Percentiles rank a stretch among this genome's conserved stretches.
phyloP scores from a whole-genome alignment of 106 monocot species.

The Xerophyta viscosa region DNA sequence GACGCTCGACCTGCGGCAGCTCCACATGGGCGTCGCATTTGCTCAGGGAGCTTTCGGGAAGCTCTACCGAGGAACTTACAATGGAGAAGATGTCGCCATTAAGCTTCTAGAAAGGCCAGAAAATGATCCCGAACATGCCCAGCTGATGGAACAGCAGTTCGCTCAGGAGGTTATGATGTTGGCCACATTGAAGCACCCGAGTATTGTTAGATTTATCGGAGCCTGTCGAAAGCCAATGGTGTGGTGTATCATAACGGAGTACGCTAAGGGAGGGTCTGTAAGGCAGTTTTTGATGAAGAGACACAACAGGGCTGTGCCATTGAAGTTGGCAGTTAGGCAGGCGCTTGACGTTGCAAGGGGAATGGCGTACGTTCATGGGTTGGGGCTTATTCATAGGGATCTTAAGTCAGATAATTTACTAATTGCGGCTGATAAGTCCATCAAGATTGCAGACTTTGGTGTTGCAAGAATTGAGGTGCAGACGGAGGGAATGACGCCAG shows the following conservation, averaged over 20 bases:
- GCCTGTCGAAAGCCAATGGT: conserved; percentile 66
- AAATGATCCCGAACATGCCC: conserved; percentile 43
- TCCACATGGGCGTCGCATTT: conserved; percentile 50
- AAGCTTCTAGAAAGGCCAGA: conserved; percentile 58
- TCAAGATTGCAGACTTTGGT: conserved; percentile 73
- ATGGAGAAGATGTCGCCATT: conserved; percentile 61
- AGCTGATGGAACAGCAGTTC: conserved; percentile 65
- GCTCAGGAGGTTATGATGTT: conserved; percentile 78
- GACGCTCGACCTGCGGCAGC: conserved; percentile 50
- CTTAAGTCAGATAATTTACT: conserved; percentile 63
- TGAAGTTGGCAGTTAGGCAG: conserved; percentile 54
- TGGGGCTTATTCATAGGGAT: conserved; percentile 60
- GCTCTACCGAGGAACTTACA: conserved; percentile 59
- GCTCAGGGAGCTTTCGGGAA: conserved; percentile 80
- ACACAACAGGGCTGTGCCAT: conserved; percentile 45
- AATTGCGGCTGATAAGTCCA: conserved; percentile 46
- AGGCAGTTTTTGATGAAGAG: conserved; percentile 51
- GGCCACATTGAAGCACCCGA: conserved; percentile 51
- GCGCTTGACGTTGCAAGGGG: conserved; percentile 60
- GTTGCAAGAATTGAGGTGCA: conserved; percentile 68
- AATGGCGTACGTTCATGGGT: conserved; percentile 60
- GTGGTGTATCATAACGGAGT: conserved; percentile 73
- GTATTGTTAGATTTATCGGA: conserved; percentile 51
- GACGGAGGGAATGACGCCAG: conserved; percentile 74
- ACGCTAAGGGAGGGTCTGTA: conserved; percentile 66